phyloP scores from a whole-genome alignment of 1,139 yeast species.

The Yamadazyma blattariae region DNA sequence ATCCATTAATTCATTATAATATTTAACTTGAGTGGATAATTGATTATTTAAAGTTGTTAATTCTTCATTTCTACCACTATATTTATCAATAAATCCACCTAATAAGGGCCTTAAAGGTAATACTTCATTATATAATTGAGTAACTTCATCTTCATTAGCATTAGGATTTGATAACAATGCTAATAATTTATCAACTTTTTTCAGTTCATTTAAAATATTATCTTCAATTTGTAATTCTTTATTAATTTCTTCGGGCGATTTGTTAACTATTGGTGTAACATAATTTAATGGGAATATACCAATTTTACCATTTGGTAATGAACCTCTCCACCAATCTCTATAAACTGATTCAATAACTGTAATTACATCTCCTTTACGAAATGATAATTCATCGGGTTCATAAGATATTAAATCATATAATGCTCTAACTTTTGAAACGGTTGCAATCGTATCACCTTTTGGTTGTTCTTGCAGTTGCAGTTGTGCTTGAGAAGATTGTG shows the following conservation, averaged over 20 bases:
- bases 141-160: slow-evolving; percentile 41
- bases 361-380: slow-evolving; percentile 72
- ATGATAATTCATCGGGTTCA: slow-evolving; percentile 70
- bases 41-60: slow-evolving; percentile 67
- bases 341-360: slow-evolving; percentile 85
- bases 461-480: too few relatives aligned
- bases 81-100: slow-evolving; percentile 71
- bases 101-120: slow-evolving; percentile 72
- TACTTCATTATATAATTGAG: slow-evolving; percentile 62
- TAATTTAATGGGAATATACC: slow-evolving; percentile 96
- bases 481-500: slow-evolving; percentile 1
- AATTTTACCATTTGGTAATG: slow-evolving; percentile 64
- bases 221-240: slow-evolving; percentile 31
- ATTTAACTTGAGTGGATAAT: slow-evolving; percentile 61
- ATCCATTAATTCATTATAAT: slow-evolving; percentile 71
- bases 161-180: slow-evolving; percentile 51
- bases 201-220: slow-evolving; percentile 29
- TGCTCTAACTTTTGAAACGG: slow-evolving; percentile 73
- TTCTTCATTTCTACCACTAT: slow-evolving; percentile 72
- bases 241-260: slow-evolving; percentile 47
- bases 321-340: slow-evolving; percentile 96
- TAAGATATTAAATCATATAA: slow-evolving; percentile 74
- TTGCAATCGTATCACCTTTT: slow-evolving; percentile 34
- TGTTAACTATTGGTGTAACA: slow-evolving; percentile 75
- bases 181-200: slow-evolving; percentile 62